A percentile compares a stretch with the other conserved stretches of the same genome.
phyloP scores from a whole-genome alignment of 257 asterid genomes.

The Primulina huaijiensis region DNA sequence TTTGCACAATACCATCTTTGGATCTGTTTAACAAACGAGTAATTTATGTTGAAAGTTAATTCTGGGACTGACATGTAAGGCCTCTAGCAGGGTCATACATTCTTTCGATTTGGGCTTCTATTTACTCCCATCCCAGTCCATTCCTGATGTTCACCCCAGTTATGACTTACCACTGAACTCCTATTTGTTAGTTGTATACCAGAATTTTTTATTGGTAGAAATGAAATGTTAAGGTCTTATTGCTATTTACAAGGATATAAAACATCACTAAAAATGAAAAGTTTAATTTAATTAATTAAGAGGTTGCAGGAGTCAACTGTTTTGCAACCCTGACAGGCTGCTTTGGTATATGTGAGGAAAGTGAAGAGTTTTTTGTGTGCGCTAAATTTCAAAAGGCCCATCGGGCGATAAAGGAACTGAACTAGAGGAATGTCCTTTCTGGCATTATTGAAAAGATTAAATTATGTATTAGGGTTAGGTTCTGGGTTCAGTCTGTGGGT shows the following conservation, averaged over 20 bases:
- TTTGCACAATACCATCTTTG: neutral
- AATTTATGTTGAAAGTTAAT: neutral
- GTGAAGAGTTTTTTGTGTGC: neutral
- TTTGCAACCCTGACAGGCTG: neutral
- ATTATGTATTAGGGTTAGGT: neutral
- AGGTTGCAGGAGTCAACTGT: neutral
- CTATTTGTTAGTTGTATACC: neutral
- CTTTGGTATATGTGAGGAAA: neutral
- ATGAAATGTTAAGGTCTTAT: neutral
- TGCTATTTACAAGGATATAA: neutral
- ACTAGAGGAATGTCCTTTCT: neutral
- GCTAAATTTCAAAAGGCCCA: neutral
- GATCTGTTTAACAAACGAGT: slow-evolving; percentile 8
- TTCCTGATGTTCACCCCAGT: neutral
- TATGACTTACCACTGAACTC: neutral
- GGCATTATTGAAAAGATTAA: neutral
- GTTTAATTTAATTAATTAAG: no score
- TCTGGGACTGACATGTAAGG: neutral
- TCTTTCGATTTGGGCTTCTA: neutral
- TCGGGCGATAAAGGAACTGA: neutral
- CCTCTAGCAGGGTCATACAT: neutral
- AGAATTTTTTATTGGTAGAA: neutral
- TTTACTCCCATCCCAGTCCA: neutral
- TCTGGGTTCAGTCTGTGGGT: neutral
- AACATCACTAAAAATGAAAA: neutral